These are phyloP conservation scores for Aspergillus sojae DNA, from an alignment of 2,329 filamentous ascomycete species.

Conservation along the genomic window DNA sequence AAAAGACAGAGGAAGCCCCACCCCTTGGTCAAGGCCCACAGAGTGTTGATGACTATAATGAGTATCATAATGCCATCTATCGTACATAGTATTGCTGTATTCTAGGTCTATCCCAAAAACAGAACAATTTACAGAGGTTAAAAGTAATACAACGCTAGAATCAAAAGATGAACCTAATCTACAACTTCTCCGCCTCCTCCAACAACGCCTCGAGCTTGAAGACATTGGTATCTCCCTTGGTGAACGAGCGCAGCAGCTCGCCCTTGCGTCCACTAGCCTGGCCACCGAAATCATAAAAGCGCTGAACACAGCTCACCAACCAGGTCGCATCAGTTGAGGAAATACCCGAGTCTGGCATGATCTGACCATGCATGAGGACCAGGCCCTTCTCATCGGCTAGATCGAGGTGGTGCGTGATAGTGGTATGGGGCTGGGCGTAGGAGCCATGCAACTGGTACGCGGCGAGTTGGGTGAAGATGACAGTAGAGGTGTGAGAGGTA, in stretches of 20 bases:
- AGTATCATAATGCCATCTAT: neutral
- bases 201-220: constrained; percentile 86
- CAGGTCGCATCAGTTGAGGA: constrained; percentile 81
- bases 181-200: constrained; percentile 84
- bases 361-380: constrained; percentile 82
- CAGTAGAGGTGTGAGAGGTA: constrained; percentile 65
- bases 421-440: constrained; percentile 89
- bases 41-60: neutral
- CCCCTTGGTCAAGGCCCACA: neutral
- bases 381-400: constrained; percentile 72
- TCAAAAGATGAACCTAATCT: neutral
- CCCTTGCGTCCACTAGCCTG: constrained; percentile 63
- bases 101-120: neutral
- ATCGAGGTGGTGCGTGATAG: constrained; percentile 87
- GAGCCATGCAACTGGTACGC: constrained; percentile 91
- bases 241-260: constrained; percentile 79
- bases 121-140: neutral
- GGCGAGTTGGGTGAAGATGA: constrained; percentile 91
- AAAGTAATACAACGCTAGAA: neutral
- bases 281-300: constrained; percentile 75
- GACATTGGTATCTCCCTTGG: constrained; percentile 66
- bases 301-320: constrained; percentile 89
- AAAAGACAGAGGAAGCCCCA: neutral
- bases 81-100: neutral
- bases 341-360: constrained; percentile 76